phyloP scores from a whole-genome alignment of 2,329 filamentous ascomycete genomes.

The Alternaria burnsii region DNA sequence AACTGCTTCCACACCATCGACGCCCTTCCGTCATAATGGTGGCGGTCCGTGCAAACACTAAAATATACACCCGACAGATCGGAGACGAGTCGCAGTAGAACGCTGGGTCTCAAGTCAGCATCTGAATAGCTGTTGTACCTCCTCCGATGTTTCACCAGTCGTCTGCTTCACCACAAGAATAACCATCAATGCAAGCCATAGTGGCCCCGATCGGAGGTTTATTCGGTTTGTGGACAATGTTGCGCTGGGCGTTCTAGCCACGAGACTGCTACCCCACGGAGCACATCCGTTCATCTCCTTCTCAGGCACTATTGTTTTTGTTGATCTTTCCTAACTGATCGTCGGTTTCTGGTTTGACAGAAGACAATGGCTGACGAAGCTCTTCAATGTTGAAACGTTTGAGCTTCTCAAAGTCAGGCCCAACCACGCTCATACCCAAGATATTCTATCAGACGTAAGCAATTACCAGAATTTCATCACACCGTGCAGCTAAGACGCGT shows the following conservation, averaged over 20 bases:
- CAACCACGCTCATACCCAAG: conserved; percentile 81
- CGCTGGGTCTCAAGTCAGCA: conserved; percentile 32
- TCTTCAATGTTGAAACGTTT: conserved; percentile 83
- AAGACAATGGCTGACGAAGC: conserved; percentile 64
- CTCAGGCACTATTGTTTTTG: conserved; percentile 21
- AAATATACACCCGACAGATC: conserved; percentile 19
- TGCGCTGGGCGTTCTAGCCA: conserved; percentile 10
- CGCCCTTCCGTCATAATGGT: conserved; percentile 22
- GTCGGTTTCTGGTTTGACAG: conserved; percentile 10
- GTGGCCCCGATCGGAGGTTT: conserved; percentile 25
- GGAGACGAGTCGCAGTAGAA: conserved; percentile 39
- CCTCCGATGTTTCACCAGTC: conserved; percentile 21
- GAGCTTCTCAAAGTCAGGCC: conserved; percentile 74
- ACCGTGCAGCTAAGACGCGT: conserved; percentile 5
- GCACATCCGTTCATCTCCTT: conserved; percentile 3
- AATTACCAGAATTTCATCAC: conserved; percentile 17
- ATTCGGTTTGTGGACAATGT: conserved; percentile 22
- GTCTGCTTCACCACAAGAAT: conserved; percentile 19
- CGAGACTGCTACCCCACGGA: conserved; percentile 7
- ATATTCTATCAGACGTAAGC: conserved; percentile 64
- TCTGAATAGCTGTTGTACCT: conserved; percentile 21
- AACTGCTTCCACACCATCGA: conserved; percentile 15
- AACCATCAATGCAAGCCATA: conserved; percentile 29
- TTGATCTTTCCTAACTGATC: conserved; percentile 6
- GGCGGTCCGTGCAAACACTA: conserved; percentile 18